Evolutionary conservation across 768 basidiomycete species (phyloP).

Genomic region (Boletus reticuloceps): DNA sequence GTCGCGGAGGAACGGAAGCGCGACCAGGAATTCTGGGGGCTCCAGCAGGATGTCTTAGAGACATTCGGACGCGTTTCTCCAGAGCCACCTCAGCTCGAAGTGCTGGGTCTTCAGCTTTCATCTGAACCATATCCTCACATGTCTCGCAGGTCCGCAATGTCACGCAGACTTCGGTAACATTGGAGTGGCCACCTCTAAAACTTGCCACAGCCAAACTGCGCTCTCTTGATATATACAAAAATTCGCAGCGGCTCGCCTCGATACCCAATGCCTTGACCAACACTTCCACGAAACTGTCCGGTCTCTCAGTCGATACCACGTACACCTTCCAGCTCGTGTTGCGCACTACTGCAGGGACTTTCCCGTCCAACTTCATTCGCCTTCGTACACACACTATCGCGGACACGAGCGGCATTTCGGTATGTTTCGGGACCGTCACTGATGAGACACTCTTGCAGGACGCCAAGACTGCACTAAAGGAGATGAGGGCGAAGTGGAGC

Average conservation of each 20-base stretch:
- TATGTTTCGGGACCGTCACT: constrained; percentile 91
- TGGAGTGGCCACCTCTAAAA: constrained; percentile 89
- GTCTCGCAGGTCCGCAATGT: constrained; percentile 76
- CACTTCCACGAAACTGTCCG: constrained; percentile 85
- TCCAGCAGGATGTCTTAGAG: constrained; percentile 78
- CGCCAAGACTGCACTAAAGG: constrained; percentile 72
- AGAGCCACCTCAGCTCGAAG: constrained; percentile 69
- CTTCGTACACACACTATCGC: constrained; percentile 92
- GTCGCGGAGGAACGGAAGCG: constrained; percentile 77
- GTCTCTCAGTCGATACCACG: constrained; percentile 76
- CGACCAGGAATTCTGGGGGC: constrained; percentile 76
- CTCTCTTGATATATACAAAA: constrained; percentile 90
- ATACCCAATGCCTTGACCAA: constrained; percentile 82
- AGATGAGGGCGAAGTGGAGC: constrained; percentile 89
- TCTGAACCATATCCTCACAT: background rate
- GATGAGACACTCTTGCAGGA: constrained; percentile 76
- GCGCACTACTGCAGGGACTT: constrained; percentile 90
- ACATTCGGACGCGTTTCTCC: constrained; percentile 72
- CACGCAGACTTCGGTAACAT: constrained; percentile 94
- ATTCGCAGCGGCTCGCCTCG: constrained; percentile 80
- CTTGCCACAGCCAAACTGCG: constrained; percentile 86
- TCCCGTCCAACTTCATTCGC: constrained; percentile 77
- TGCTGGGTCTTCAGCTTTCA: constrained; percentile 32
- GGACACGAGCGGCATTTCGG: constrained; percentile 91
- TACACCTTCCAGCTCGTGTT: constrained; percentile 95